These are phyloP conservation scores for Ustilago hordei DNA, from an alignment of 1,284 basidiomycete species.

Conservation along the genomic window DNA sequence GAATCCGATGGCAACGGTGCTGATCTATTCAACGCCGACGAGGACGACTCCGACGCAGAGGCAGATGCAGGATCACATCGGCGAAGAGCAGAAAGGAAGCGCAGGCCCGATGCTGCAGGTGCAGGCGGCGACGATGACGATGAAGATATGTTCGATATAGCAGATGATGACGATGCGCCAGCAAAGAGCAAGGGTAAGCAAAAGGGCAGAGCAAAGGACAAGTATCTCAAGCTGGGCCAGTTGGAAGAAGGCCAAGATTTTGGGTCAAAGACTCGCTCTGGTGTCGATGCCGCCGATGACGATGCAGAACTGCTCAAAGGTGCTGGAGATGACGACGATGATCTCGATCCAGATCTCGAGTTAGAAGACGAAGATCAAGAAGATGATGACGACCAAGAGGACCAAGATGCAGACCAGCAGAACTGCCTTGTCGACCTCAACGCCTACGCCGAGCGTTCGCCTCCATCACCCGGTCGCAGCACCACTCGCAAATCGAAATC, in stretches of 20 bases:
- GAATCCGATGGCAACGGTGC: conserved; percentile 36
- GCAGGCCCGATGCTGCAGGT: conserved; percentile 70
- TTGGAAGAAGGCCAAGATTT: conserved; percentile 76
- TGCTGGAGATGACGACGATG: conserved; percentile 35
- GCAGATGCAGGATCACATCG: conserved; percentile 69
- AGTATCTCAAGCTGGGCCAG: conserved; percentile 78
- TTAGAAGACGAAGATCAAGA: conserved; percentile 55
- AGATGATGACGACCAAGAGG: conserved; percentile 43
- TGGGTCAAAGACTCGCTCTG: conserved; percentile 47
- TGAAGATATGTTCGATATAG: conserved; percentile 86
- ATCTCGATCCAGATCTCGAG: conserved; percentile 62
- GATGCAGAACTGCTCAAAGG: conserved; percentile 35
- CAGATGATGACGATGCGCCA: conserved; percentile 27
- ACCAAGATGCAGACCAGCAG: conserved; percentile 25
- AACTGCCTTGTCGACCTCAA: conserved; percentile 49
- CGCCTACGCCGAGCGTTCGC: conserved; percentile 55
- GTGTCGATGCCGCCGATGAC: conserved; percentile 54
- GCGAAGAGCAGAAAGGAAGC: conserved; percentile 71
- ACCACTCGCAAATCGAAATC: conserved; percentile 13
- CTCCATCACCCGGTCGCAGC: conserved; percentile 40
- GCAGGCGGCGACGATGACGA: conserved; percentile 69
- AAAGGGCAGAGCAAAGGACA: conserved; percentile 16
- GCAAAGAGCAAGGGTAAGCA: conserved; percentile 14
- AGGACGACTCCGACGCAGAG: conserved; percentile 80
- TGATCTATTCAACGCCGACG: conserved; percentile 65